Percentiles rank a stretch among this genome's conserved stretches.
Conservation (phyloP, 116 monocot genomes). For the Posidonia oceanica region DNA sequence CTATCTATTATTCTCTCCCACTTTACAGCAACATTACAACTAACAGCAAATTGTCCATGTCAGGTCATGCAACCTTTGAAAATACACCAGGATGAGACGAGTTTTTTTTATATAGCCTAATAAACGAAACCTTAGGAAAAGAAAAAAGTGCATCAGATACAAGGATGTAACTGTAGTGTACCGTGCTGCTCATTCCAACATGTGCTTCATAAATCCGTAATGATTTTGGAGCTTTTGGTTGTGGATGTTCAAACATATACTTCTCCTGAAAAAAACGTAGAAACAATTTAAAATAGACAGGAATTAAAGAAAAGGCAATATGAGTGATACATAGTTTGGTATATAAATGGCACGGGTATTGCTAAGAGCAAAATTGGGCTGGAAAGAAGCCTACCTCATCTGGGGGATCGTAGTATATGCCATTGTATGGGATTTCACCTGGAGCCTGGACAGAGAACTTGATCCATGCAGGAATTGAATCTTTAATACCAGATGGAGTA, state of each 20-base stretch:
- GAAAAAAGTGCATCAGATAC: background rate
- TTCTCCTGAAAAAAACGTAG: conserved; percentile 39
- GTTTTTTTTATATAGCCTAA: background rate
- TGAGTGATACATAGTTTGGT: background rate
- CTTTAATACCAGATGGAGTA: conserved; percentile 88
- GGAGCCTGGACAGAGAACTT: conserved; percentile 92
- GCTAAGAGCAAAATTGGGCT: background rate
- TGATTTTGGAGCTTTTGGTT: conserved; percentile 82
- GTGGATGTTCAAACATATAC: conserved; percentile 77
- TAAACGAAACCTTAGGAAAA: background rate
- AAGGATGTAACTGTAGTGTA: conserved; percentile 9
- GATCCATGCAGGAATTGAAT: conserved; percentile 99
- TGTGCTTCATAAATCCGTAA: conserved; percentile 95
- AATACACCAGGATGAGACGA: too few relatives aligned
- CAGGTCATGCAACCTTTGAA: too few relatives aligned
- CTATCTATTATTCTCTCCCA: too few relatives aligned
- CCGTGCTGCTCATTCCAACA: conserved; percentile 98
- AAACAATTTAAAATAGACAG: background rate
- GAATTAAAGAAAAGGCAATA: background rate
- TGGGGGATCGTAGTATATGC: conserved; percentile 96
- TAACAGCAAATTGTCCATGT: too few relatives aligned
- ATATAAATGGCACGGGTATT: background rate
- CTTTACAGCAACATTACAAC: too few relatives aligned
- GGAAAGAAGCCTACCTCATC: conserved; percentile 42
- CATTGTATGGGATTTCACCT: conserved; percentile 96